These are phyloP conservation scores for Neofusicoccum sp. DNA, from an alignment of 2,329 filamentous ascomycete genomes.

Conservation along the genomic window DNA sequence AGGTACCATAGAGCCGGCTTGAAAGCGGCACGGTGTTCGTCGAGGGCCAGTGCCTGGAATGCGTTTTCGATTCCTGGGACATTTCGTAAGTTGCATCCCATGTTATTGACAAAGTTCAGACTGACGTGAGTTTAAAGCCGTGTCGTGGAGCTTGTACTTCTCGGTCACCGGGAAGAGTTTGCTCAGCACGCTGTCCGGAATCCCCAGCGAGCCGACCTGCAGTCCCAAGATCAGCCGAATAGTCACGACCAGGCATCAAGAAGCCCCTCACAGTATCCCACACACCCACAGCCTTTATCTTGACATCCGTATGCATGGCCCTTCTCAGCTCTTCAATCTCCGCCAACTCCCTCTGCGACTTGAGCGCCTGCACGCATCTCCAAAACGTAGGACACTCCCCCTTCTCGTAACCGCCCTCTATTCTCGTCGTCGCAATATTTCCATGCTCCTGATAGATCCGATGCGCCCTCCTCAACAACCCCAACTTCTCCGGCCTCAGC, in stretches of 20 bases:
- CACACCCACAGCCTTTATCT: constrained; percentile 49
- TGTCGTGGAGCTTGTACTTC: constrained; percentile 12
- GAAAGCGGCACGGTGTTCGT: constrained; percentile 56
- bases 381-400: neutral
- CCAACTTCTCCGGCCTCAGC: constrained; percentile 48
- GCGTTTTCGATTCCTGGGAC: constrained; percentile 50
- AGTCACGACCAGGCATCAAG: neutral
- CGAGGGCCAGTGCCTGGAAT: constrained; percentile 59
- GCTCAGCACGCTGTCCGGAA: neutral
- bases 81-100: neutral
- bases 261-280: constrained; percentile 45
- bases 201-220: neutral
- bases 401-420: neutral
- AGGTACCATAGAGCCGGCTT: constrained; percentile 57
- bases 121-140: constrained; percentile 10
- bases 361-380: neutral
- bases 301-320: constrained; percentile 5
- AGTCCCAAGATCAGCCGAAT: neutral
- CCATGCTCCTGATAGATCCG: constrained; percentile 30
- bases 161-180: constrained; percentile 15
- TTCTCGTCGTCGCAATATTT: neutral
- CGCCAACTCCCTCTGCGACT: neutral
- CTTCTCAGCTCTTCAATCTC: constrained; percentile 11
- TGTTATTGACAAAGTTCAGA: neutral
- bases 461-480: constrained; percentile 47